phyloP scores from a whole-genome alignment of 306 rosid species.

The Malus sieversii region DNA sequence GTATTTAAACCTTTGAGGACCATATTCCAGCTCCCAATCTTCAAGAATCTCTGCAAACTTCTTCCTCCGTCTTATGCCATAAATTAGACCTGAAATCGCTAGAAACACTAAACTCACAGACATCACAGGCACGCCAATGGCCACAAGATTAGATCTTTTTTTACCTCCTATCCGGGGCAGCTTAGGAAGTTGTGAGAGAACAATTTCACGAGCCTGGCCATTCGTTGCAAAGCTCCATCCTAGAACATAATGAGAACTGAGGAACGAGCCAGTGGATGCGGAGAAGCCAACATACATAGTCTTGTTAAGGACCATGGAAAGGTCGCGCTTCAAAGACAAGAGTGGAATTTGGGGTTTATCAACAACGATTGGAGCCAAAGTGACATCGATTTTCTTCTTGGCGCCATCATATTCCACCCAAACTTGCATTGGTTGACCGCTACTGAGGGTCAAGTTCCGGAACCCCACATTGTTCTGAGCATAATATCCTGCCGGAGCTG shows the following conservation, averaged over 20 bases:
- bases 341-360: constrained; percentile 38
- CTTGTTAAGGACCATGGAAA: constrained; percentile 11
- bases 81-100: constrained; percentile 7
- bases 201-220: constrained; percentile 19
- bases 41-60: constrained; percentile 20
- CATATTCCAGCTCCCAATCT: constrained; percentile 35
- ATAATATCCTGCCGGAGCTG: constrained; percentile 40
- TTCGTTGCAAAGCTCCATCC: constrained; percentile 36
- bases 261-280: constrained; percentile 20
- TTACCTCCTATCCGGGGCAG: constrained; percentile 5
- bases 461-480: not conserved
- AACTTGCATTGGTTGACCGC: constrained; percentile 43
- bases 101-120: constrained; percentile 14
- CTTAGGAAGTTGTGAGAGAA: constrained; percentile 17
- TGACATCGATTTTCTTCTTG: constrained; percentile 37
- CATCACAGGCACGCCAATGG: constrained; percentile 25
- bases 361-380: constrained; percentile 38
- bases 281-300: constrained; percentile 30
- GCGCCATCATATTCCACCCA: constrained; percentile 65
- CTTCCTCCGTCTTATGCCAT: constrained; percentile 14
- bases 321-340: constrained; percentile 19
- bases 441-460: constrained; percentile 35
- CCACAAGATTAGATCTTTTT: not conserved
- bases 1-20: constrained; percentile 13
- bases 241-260: constrained; percentile 18